Evolutionary conservation across 768 basidiomycete genomes (phyloP), one percentile per base, ranked within the genome.

Genomic region (Suillus variegatus): DNA sequence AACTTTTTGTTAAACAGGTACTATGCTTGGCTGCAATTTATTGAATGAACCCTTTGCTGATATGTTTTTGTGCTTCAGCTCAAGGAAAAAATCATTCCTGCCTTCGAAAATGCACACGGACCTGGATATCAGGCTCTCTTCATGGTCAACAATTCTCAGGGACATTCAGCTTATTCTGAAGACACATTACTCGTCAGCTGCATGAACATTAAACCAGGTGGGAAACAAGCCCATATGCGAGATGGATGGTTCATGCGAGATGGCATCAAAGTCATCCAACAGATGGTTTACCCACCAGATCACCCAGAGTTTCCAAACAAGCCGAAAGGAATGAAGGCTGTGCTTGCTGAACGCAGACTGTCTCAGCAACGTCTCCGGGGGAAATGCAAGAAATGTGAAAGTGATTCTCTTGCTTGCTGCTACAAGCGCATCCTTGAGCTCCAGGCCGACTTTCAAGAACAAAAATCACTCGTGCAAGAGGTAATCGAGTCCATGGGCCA

Each of bases 141-240:
- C 47, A 65, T 82, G 61, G 74, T 83, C 62, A 78, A 82, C 64
- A 77, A 82, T 62, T 83, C 81, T 4, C 80, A 82, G 62, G 81
- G 81, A 80, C 82, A 64, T 44, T 61, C 61, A 28, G 35, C 35
- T 38, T 62, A 51, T 62, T 46, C 46, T 13, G 35, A 62, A 51
- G 32, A 62, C 5, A 10, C 2, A 63, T 73, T 62, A 36, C 14
- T 62, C 3, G 61, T 25, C 4, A 35, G 47, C 20, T 52, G 58
- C 8, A 76, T 76, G 74, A 74, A 76, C 65, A 18, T 75, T n/a
- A 64, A 66, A 36, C 71, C 73, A 18, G 72, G 68, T 2, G 71
- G 72, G 1, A 72, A 72, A 35, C 74, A 73, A 47, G 69, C 74
- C 7, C 5, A 9, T 3, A 65, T 74, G 71, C 36, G 72, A 67